These are phyloP conservation scores for Phialophora chinensis DNA, from an alignment of 2,329 filamentous ascomycete genomes.

Conservation along the genomic window DNA sequence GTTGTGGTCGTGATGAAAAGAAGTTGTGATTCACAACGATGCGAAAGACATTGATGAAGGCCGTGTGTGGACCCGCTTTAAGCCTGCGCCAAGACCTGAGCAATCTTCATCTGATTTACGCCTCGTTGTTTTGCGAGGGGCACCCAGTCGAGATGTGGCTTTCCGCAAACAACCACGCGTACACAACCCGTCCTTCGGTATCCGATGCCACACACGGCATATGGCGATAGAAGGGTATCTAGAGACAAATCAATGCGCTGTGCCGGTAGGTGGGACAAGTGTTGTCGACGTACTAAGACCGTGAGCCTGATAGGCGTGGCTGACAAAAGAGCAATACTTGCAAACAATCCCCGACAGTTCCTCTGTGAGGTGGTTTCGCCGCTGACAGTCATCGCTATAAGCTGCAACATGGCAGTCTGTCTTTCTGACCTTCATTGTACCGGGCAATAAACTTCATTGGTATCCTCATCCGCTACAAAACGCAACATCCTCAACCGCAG, in stretches of 20 bases:
- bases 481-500: neutral
- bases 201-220: too few species aligned
- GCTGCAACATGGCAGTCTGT: neutral
- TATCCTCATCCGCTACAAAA: neutral
- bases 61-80: neutral
- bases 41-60: slow-evolving; percentile 1
- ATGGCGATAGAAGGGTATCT: too few species aligned
- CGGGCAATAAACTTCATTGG: neutral
- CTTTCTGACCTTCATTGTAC: too few species aligned
- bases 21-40: neutral
- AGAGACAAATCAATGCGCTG: too few species aligned
- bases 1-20: slow-evolving; percentile 5
- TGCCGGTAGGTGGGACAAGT: too few species aligned
- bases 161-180: neutral
- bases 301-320: too few species aligned
- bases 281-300: too few species aligned
- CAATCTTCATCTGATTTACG: neutral
- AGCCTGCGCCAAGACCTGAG: slow-evolving; percentile 1
- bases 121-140: neutral
- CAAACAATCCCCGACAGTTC: too few species aligned
- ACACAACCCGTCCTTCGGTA: too few species aligned
- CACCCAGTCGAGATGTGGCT: neutral
- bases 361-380: neutral
- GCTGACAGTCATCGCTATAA: neutral
- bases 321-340: too few species aligned